Evolutionary conservation across 169 alveolate species (phyloP).

Genomic region (Plasmodium adleri): DNA sequence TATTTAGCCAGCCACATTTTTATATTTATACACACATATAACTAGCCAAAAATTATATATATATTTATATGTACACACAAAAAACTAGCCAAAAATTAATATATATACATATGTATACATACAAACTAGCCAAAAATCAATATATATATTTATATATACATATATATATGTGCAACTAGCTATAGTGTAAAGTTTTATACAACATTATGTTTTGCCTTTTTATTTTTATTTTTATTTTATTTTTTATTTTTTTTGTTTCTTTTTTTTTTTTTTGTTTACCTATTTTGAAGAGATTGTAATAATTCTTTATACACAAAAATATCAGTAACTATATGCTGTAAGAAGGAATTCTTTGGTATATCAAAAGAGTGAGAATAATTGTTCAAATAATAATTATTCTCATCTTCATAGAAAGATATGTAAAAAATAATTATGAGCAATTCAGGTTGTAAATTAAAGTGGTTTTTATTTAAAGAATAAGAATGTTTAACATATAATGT

Average conservation of each 20-base stretch:
- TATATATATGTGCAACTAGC: conserved; percentile 1
- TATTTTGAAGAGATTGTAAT: conserved; percentile 14
- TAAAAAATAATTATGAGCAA: conserved; percentile 48
- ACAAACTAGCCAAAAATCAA: too few species aligned
- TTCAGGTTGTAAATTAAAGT: conserved; percentile 27
- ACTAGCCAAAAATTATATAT: background rate
- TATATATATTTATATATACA: background rate
- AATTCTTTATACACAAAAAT: conserved; percentile 47
- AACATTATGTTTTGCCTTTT: too few species aligned
- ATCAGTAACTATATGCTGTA: conserved; percentile 24
- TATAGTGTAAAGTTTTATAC: background rate
- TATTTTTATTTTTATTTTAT: too few species aligned
- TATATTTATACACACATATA: too few species aligned
- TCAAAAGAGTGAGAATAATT: conserved; percentile 38
- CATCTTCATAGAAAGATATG: conserved; percentile 36
- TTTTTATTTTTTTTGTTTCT: too few species aligned
- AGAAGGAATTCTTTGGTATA: background rate
- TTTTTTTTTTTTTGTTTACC: background rate
- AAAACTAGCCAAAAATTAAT: too few species aligned
- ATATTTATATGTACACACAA: too few species aligned
- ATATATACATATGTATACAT: too few species aligned
- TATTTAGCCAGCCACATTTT: background rate
- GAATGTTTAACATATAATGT: conserved; percentile 22
- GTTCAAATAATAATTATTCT: conserved; percentile 10
- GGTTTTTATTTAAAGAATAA: conserved; percentile 17